These are phyloP conservation scores for Helichrysum umbraculigerum DNA, from an alignment of 129 eudicot genomes.

Conservation along the genomic window DNA sequence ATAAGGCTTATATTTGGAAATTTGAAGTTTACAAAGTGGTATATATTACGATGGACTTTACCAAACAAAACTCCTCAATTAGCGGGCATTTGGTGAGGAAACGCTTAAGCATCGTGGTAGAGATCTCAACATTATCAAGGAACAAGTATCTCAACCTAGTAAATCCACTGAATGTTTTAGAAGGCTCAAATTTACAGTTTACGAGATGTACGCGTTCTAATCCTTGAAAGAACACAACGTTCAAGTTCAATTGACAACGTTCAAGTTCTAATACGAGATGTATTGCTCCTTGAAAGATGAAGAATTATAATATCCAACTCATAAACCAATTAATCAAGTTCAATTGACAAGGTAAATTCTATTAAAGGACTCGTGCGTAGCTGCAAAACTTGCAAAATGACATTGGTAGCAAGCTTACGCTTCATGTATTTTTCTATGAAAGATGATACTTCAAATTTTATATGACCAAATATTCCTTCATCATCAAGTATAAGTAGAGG, in stretches of 20 bases:
- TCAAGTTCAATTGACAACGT: no score
- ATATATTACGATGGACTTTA: neutral
- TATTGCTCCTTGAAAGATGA: slow-evolving; percentile 14
- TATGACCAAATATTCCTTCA: no score
- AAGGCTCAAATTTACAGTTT: slow-evolving; percentile 10
- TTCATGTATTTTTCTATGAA: neutral
- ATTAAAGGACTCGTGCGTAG: slow-evolving; percentile 21
- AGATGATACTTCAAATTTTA: neutral
- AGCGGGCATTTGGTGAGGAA: slow-evolving; percentile 26
- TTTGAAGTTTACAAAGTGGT: neutral
- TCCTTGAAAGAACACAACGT: no score
- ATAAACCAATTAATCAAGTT: neutral
- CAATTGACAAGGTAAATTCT: slow-evolving; percentile 21
- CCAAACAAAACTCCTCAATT: slow-evolving; percentile 13
- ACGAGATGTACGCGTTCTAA: slow-evolving; percentile 7
- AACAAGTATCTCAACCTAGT: slow-evolving; percentile 1
- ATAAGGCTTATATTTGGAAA: neutral
- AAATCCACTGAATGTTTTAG: slow-evolving; percentile 11
- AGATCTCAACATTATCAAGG: slow-evolving; percentile 8
- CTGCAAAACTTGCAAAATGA: slow-evolving; percentile 21
- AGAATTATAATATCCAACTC: slow-evolving; percentile 22
- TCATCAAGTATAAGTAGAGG: neutral
- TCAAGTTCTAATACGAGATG: no score
- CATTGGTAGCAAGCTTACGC: neutral
- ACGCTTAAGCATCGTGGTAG: neutral